Evolutionary conservation across 2,329 filamentous ascomycete species (phyloP).

Genomic region (Neoascochyta sp.): DNA sequence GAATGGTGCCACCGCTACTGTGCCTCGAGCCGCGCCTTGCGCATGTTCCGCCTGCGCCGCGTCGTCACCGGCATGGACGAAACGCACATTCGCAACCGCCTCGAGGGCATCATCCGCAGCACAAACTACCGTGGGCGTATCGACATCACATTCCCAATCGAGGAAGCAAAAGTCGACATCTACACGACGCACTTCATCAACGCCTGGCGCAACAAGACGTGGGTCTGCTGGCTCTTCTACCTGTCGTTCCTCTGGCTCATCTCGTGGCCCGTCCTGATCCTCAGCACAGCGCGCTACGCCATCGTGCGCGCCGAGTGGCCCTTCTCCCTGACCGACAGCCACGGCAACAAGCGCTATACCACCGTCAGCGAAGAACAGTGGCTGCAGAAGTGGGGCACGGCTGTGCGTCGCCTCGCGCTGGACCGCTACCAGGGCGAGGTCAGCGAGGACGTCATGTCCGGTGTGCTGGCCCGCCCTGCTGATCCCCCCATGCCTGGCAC

Average conservation of each 20-base stretch:
- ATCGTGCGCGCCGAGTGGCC: conserved; percentile 61
- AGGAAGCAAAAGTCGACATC: conserved; percentile 56
- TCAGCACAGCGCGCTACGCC: conserved; percentile 64
- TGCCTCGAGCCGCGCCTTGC: conserved; percentile 55
- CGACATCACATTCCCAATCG: conserved; percentile 57
- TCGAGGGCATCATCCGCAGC: conserved; percentile 56
- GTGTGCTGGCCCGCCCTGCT: conserved; percentile 32
- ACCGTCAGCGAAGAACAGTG: conserved; percentile 52
- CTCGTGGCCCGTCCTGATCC: conserved; percentile 66
- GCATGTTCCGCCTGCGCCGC: conserved; percentile 45
- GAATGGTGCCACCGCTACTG: conserved; percentile 70
- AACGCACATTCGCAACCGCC: conserved; percentile 48
- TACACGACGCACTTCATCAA: conserved; percentile 63
- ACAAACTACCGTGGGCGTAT: conserved; percentile 67
- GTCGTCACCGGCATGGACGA: conserved; percentile 61
- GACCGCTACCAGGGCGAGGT: conserved; percentile 55
- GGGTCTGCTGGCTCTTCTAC: conserved; percentile 63
- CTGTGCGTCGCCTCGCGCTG: conserved; percentile 58
- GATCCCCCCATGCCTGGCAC: conserved; percentile 44
- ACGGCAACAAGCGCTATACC: conserved; percentile 48
- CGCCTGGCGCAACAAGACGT: conserved; percentile 60
- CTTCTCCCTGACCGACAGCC: conserved; percentile 43
- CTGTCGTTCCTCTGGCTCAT: conserved; percentile 66
- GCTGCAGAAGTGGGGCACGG: conserved; percentile 60
- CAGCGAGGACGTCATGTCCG: conserved; percentile 44